Evolutionary conservation across 305 asterid species (phyloP).

Genomic region (Striga hermonthica): DNA sequence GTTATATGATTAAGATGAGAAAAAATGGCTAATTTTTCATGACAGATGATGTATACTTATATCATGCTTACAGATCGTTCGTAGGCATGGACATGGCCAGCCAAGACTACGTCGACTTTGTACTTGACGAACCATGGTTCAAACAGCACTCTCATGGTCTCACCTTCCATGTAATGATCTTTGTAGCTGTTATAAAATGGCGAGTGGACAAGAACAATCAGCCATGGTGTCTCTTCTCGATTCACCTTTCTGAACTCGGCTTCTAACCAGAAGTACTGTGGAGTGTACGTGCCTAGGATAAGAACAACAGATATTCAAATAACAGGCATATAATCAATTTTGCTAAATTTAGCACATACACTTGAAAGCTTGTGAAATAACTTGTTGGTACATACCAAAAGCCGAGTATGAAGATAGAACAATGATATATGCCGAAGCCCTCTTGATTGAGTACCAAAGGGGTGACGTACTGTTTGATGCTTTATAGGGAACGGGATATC

Average conservation of each 20-base stretch:
- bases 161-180: conserved; percentile 89
- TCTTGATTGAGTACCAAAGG: conserved; percentile 81
- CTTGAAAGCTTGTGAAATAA: background rate
- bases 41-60: background rate
- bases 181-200: conserved; percentile 92
- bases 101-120: conserved; percentile 79
- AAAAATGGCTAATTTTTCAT: too few relatives aligned
- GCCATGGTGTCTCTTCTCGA: conserved; percentile 83
- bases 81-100: conserved; percentile 95
- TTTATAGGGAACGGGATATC: conserved; percentile 55
- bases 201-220: conserved; percentile 72
- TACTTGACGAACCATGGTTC: conserved; percentile 68
- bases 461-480: conserved; percentile 71
- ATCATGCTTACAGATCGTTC: conserved; percentile 58
- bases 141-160: conserved; percentile 83
- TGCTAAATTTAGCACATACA: too few relatives aligned
- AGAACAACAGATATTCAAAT: too few relatives aligned
- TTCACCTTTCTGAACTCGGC: conserved; percentile 73
- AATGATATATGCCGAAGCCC: conserved; percentile 83
- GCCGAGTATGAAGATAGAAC: conserved; percentile 83
- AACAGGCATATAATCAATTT: too few relatives aligned
- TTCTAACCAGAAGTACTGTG: conserved; percentile 68
- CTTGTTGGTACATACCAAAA: conserved; percentile 47
- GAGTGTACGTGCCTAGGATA: conserved; percentile 69
- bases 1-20: too few relatives aligned